These are phyloP conservation scores for Corylus avellana DNA, from an alignment of 306 rosid species.

Conservation along the genomic window DNA sequence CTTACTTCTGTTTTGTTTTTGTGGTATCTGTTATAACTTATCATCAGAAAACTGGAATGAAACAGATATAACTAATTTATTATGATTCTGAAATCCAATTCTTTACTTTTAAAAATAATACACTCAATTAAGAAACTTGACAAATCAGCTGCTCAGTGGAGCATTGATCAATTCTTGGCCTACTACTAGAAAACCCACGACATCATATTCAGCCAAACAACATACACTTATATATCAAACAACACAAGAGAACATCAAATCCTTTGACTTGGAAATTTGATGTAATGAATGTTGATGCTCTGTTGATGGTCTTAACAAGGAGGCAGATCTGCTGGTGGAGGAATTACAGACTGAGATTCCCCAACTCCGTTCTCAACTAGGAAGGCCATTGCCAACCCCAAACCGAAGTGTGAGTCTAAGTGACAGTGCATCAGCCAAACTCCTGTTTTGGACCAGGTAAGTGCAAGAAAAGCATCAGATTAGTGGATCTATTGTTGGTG, in stretches of 20 bases:
- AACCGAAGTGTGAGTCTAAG: conserved; percentile 68
- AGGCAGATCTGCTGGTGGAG: conserved; percentile 93
- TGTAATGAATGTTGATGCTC: conserved; percentile 23
- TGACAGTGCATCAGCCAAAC: conserved; percentile 95
- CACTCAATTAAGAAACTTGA: conserved; percentile 32
- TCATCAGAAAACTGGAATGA: conserved; percentile 21
- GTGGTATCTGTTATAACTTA: conserved; percentile 17
- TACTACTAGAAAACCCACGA: conserved; percentile 13
- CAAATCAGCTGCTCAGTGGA: conserved; percentile 26
- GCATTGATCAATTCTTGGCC: conserved; percentile 34
- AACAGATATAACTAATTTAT: conserved; percentile 1
- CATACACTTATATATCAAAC: background rate
- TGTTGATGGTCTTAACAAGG: conserved; percentile 52
- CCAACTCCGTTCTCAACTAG: conserved; percentile 87
- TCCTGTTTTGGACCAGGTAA: conserved; percentile 45
- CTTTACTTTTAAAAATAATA: conserved; percentile 19
- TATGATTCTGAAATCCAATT: conserved; percentile 22
- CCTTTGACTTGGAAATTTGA: conserved; percentile 21
- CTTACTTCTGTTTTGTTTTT: background rate
- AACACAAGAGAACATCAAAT: conserved; percentile 22
- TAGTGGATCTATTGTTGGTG: conserved; percentile 17
- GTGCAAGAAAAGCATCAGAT: background rate
- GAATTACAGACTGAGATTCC: conserved; percentile 67
- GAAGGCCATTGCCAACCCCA: conserved; percentile 80
- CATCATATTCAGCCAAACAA: conserved; percentile 18